Percentiles rank a stretch among this genome's conserved stretches.
Evolutionary conservation across 805 yeast species (phyloP).

Genomic region (Metschnikowia cubensis): DNA sequence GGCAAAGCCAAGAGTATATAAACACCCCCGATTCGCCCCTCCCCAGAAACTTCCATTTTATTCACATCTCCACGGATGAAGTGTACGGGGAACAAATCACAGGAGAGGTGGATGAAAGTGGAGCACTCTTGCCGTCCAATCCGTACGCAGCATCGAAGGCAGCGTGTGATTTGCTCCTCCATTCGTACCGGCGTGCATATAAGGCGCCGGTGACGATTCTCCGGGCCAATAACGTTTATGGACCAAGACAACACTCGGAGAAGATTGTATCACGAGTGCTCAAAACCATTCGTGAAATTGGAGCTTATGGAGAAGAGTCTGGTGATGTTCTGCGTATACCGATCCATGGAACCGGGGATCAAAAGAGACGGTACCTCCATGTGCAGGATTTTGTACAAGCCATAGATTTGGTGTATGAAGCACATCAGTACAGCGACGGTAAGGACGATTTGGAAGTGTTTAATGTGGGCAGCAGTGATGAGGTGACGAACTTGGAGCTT

Average conservation of each 20-base stretch:
- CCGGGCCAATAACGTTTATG: constrained; percentile 52
- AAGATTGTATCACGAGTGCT: constrained; percentile 41
- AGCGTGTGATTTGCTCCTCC: constrained; percentile 45
- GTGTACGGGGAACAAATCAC: constrained; percentile 48
- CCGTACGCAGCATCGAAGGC: constrained; percentile 60
- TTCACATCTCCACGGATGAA: constrained; percentile 55
- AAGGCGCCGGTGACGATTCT: constrained; percentile 39
- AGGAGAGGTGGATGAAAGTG: constrained; percentile 28
- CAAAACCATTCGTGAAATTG: neutral
- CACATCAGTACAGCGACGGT: neutral
- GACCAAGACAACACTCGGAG: constrained; percentile 52
- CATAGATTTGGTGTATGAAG: constrained; percentile 27
- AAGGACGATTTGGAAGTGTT: constrained; percentile 17
- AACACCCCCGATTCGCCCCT: too few relatives aligned
- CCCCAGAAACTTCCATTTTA: constrained; percentile 6
- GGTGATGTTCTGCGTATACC: constrained; percentile 22
- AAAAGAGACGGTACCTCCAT: constrained; percentile 44
- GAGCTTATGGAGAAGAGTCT: neutral
- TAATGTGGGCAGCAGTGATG: constrained; percentile 18
- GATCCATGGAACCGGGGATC: constrained; percentile 47
- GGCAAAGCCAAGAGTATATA: too few relatives aligned
- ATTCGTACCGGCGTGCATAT: constrained; percentile 42
- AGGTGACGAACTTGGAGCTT: constrained; percentile 17
- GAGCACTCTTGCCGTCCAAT: constrained; percentile 46
- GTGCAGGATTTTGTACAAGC: constrained; percentile 41